Conservation (phyloP, 805 yeast genomes). For the Saccharomycopsis selenospora region DNA sequence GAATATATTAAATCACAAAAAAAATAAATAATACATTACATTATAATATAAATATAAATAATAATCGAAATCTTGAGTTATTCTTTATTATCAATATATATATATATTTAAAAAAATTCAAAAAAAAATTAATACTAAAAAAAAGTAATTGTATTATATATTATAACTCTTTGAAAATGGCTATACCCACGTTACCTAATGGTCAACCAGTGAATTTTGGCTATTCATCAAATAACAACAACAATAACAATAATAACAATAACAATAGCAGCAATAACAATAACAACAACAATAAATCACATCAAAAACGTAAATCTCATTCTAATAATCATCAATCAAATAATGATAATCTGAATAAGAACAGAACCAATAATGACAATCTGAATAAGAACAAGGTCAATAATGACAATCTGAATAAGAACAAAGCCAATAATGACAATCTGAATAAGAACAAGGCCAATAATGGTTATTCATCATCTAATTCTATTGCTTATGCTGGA, state of each 20-base stretch:
- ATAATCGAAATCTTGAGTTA: too few relatives aligned
- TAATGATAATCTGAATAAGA: background rate
- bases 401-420: background rate
- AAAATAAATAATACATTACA: too few relatives aligned
- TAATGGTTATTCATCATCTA: background rate
- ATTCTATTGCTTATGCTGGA: slow-evolving; percentile 16
- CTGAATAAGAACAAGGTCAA: slow-evolving; percentile 3
- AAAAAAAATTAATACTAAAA: background rate
- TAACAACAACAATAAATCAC: background rate
- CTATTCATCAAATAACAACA: background rate
- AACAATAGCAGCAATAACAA: background rate
- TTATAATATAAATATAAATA: background rate
- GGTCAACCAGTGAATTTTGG: slow-evolving; percentile 22
- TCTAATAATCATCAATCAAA: background rate
- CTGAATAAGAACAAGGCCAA: background rate
- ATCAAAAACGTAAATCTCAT: background rate
- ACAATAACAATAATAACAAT: slow-evolving; percentile 6
- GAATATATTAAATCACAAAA: too few relatives aligned
- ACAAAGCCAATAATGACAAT: background rate
- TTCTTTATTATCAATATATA: background rate
- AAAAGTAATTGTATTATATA: background rate
- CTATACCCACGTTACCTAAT: slow-evolving; percentile 17
- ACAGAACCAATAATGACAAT: background rate
- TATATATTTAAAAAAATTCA: too few relatives aligned
- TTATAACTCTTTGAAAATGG: slow-evolving; percentile 7